Conservation (phyloP, 208 protist species). For the Trypanosoma cruzi region DNA sequence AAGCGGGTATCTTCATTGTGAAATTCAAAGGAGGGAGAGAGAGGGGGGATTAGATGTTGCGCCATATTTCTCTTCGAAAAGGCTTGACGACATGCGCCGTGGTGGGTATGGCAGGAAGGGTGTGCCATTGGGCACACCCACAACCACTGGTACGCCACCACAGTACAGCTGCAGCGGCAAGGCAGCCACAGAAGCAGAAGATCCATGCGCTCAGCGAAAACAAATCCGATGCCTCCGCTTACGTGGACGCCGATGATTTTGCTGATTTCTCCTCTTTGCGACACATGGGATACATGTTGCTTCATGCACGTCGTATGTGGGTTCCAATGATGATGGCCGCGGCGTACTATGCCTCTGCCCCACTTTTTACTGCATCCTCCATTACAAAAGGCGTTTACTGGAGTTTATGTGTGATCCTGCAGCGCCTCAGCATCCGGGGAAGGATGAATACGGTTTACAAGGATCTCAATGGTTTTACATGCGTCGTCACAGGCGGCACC, state of each 20-base stretch:
- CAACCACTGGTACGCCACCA: conserved; percentile 10
- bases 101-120: not conserved
- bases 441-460: conserved; percentile 47
- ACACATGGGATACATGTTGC: conserved; percentile 57
- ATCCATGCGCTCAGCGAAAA: conserved; percentile 63
- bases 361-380: conserved; percentile 27
- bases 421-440: conserved; percentile 67
- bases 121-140: not conserved
- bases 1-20: too few species aligned
- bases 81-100: not conserved
- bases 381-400: conserved; percentile 41
- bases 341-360: conserved; percentile 34
- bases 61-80: not conserved
- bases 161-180: conserved; percentile 7
- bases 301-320: conserved; percentile 74
- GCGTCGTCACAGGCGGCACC: conserved; percentile 78
- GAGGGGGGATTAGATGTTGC: conserved; percentile 11
- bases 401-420: conserved; percentile 52
- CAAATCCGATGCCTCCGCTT: conserved; percentile 64
- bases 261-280: conserved; percentile 48
- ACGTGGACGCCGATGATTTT: conserved; percentile 53
- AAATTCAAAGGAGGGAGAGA: too few species aligned
- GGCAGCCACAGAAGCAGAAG: not conserved
- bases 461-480: conserved; percentile 57
- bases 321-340: conserved; percentile 52